Conservation (phyloP, 768 basidiomycete genomes). For the Rhizopogon vinicolor region DNA sequence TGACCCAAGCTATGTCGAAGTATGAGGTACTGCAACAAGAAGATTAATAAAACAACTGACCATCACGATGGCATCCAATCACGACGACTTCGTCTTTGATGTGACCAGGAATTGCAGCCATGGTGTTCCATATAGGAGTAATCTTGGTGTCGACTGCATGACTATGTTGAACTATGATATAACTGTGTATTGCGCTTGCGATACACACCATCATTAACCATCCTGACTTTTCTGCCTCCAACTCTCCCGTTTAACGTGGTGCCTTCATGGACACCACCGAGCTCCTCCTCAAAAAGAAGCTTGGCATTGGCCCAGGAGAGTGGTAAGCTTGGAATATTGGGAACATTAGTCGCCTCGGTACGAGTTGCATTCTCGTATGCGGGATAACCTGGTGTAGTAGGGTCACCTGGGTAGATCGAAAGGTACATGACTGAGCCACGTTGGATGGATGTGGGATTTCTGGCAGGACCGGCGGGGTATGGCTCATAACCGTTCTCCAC, state of each 20-base stretch:
- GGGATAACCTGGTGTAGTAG: conserved; percentile 85
- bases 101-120: conserved; percentile 79
- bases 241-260: conserved; percentile 41
- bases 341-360: conserved; percentile 54
- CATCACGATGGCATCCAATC: conserved; percentile 87
- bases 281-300: conserved; percentile 53
- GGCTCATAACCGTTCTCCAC: conserved; percentile 69
- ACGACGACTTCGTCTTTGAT: conserved; percentile 83
- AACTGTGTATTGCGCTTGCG: too few relatives aligned
- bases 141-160: conserved; percentile 65
- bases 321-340: conserved; percentile 82
- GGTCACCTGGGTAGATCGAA: conserved; percentile 66
- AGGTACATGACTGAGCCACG: conserved; percentile 80
- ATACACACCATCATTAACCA: conserved; percentile 52
- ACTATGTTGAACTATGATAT: neutral
- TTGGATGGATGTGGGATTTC: conserved; percentile 80
- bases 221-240: conserved; percentile 44
- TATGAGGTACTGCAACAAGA: neutral
- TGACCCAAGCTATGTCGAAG: conserved; percentile 22
- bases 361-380: conserved; percentile 79
- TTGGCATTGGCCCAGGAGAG: conserved; percentile 84
- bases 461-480: conserved; percentile 80
- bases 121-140: conserved; percentile 88
- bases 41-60: conserved; percentile 30
- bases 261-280: conserved; percentile 36